phyloP scores from a whole-genome alignment of 768 basidiomycete species.

The Ephemerocybe angulata region DNA sequence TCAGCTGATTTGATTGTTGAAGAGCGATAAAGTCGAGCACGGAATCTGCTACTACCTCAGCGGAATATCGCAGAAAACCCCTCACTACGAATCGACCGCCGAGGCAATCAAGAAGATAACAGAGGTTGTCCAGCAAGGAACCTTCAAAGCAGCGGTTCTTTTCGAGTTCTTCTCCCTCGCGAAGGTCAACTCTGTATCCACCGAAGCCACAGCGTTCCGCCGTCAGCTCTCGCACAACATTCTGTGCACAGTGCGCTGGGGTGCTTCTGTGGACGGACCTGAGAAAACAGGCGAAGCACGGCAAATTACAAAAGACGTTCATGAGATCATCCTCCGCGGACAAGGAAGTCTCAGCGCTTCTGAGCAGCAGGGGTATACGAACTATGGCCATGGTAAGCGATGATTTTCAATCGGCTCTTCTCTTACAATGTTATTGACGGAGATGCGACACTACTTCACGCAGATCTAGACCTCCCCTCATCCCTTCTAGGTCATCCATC shows the following conservation, averaged over 20 bases:
- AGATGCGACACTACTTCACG: neutral
- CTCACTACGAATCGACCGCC: slow-evolving; percentile 22
- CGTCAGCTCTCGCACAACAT: slow-evolving; percentile 32
- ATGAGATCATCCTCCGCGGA: slow-evolving; percentile 25
- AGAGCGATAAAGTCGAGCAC: slow-evolving; percentile 35
- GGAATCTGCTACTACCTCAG: slow-evolving; percentile 42
- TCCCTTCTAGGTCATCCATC: neutral
- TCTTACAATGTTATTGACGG: neutral
- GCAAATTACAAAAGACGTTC: slow-evolving; percentile 25
- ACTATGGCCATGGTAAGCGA: slow-evolving; percentile 36
- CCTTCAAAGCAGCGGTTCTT: slow-evolving; percentile 24
- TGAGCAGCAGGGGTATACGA: slow-evolving; percentile 39
- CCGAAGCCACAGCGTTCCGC: slow-evolving; percentile 36
- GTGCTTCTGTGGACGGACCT: slow-evolving; percentile 25
- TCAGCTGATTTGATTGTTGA: neutral
- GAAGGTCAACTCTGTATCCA: slow-evolving; percentile 36
- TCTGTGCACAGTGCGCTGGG: slow-evolving; percentile 33
- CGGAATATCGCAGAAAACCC: slow-evolving; percentile 30
- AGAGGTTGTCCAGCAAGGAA: slow-evolving; percentile 23
- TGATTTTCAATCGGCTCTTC: neutral
- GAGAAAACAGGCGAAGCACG: slow-evolving; percentile 29
- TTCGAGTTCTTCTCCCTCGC: slow-evolving; percentile 41
- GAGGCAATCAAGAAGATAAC: slow-evolving; percentile 28
- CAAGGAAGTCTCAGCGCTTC: slow-evolving; percentile 19
- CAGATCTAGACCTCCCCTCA: neutral